These are phyloP conservation scores for Hypseocharis bilobata DNA, from an alignment of 441 rosid genomes.

Conservation along the genomic window DNA sequence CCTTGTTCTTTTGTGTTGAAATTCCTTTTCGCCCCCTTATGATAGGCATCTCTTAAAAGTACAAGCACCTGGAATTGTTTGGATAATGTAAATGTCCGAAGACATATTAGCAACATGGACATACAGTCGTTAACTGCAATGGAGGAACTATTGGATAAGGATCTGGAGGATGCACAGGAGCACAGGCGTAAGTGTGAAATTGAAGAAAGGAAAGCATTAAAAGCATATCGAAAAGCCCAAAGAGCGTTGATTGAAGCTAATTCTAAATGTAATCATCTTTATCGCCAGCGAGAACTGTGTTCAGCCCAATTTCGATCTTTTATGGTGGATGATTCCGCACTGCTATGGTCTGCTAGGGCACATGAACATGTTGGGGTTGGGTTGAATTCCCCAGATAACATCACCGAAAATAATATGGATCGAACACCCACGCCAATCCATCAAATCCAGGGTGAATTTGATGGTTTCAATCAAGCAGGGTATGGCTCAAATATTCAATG, in stretches of 20 bases:
- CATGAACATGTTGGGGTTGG: slow-evolving; percentile 36
- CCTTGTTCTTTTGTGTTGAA: slow-evolving; percentile 1
- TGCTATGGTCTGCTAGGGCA: slow-evolving; percentile 44
- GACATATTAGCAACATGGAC: slow-evolving; percentile 31
- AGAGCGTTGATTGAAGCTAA: slow-evolving; percentile 83
- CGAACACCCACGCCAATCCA: slow-evolving; percentile 36
- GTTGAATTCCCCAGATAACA: slow-evolving; percentile 29
- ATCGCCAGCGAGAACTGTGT: slow-evolving; percentile 62
- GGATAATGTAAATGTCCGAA: slow-evolving; percentile 33
- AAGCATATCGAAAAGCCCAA: slow-evolving; percentile 75
- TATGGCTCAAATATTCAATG: slow-evolving; percentile 28
- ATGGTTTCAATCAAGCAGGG: slow-evolving; percentile 28
- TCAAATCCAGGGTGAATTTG: slow-evolving; percentile 34
- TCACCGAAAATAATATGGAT: slow-evolving; percentile 33
- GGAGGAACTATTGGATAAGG: slow-evolving; percentile 82
- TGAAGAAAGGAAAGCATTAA: slow-evolving; percentile 90
- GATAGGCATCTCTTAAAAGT: slow-evolving; percentile 39
- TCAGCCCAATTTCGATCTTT: slow-evolving; percentile 62
- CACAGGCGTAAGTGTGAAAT: slow-evolving; percentile 59
- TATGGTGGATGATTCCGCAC: slow-evolving; percentile 46
- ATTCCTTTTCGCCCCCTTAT: slow-evolving; percentile 16
- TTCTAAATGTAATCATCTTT: slow-evolving; percentile 64
- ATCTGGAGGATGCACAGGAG: slow-evolving; percentile 79
- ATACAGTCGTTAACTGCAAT: slow-evolving; percentile 47
- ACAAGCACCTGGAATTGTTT: slow-evolving; percentile 35